A percentile compares a stretch with the other conserved stretches of the same genome.
Evolutionary conservation across 2,329 filamentous ascomycete species (phyloP).

Genomic region (Ophiosphaerella herpotricha): DNA sequence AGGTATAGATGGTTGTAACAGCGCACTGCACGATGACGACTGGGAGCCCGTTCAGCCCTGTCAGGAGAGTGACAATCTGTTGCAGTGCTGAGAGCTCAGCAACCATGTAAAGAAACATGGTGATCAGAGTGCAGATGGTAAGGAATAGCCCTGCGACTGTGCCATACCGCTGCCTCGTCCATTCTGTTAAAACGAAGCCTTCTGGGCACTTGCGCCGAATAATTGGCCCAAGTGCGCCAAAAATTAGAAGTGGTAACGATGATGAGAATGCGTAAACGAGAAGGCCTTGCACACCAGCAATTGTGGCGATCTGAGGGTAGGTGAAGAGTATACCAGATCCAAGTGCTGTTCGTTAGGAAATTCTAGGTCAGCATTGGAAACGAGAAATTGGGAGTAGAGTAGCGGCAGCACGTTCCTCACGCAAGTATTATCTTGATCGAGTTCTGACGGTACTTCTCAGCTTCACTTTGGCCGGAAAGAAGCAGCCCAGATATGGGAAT

Average conservation of each 20-base stretch:
- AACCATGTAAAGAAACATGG: slow-evolving; percentile 86
- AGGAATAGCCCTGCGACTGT: slow-evolving; percentile 70
- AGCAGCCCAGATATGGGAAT: slow-evolving; percentile 4
- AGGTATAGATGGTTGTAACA: slow-evolving; percentile 83
- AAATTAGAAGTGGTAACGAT: slow-evolving; percentile 72
- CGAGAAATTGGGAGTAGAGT: slow-evolving; percentile 52
- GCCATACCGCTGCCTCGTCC: slow-evolving; percentile 80
- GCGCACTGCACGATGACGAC: slow-evolving; percentile 77
- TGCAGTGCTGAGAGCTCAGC: slow-evolving; percentile 80
- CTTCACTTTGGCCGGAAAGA: slow-evolving; percentile 58
- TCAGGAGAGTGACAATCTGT: slow-evolving; percentile 75
- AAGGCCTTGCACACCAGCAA: slow-evolving; percentile 78
- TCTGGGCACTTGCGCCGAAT: slow-evolving; percentile 80
- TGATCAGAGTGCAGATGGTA: slow-evolving; percentile 77
- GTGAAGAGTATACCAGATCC: slow-evolving; percentile 83
- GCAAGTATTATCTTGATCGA: slow-evolving; percentile 99
- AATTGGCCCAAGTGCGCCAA: slow-evolving; percentile 74
- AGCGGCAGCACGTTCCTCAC: slow-evolving; percentile 97
- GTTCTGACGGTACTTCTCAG: slow-evolving; percentile 96
- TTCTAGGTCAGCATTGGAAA: slow-evolving; percentile 40
- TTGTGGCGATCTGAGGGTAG: slow-evolving; percentile 79
- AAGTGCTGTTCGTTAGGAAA: slow-evolving; percentile 62
- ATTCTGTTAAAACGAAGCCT: slow-evolving; percentile 83
- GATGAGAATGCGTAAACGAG: slow-evolving; percentile 76
- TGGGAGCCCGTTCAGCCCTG: slow-evolving; percentile 74